phyloP scores from a whole-genome alignment of 371 early-diverging fungal genomes.

The Syncephalastrum sp. region DNA sequence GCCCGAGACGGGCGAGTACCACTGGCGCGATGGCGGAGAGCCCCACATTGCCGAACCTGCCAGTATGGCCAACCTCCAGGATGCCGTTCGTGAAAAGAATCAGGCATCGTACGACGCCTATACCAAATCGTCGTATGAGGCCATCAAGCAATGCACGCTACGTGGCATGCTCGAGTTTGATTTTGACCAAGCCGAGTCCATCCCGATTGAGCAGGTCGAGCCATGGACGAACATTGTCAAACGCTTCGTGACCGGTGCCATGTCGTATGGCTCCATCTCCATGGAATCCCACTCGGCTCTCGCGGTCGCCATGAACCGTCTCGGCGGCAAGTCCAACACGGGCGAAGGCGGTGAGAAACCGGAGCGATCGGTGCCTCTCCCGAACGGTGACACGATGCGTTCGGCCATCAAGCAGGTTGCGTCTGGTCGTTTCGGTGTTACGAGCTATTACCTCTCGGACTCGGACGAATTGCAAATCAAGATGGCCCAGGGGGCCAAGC shows the following conservation, averaged over 20 bases:
- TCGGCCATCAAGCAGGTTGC: constrained; percentile 98
- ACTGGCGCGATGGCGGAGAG: constrained; percentile 94
- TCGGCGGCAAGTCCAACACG: constrained; percentile 96
- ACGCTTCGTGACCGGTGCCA: constrained; percentile 97
- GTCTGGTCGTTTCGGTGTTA: constrained; percentile 96
- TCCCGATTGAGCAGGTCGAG: constrained; percentile 94
- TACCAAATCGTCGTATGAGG: constrained; percentile 73
- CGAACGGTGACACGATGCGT: constrained; percentile 80
- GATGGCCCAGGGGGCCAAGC: constrained; percentile 99
- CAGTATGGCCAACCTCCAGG: constrained; percentile 87
- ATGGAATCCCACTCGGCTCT: constrained; percentile 91
- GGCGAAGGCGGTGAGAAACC: constrained; percentile 98
- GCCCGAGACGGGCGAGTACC: constrained; percentile 95
- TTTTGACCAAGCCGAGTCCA: constrained; percentile 64
- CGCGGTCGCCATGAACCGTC: constrained; percentile 92
- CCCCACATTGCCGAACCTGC: constrained; percentile 90
- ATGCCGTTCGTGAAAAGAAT: constrained; percentile 95
- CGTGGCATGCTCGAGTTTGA: constrained; percentile 94
- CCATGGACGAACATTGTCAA: constrained; percentile 94
- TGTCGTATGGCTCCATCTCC: constrained; percentile 98
- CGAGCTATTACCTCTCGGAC: constrained; percentile 88
- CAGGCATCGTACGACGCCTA: constrained; percentile 82
- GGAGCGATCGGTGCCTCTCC: constrained; percentile 63
- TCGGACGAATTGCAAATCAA: constrained; percentile 97
- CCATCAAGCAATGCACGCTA: constrained; percentile 89